Evolutionary conservation across 495 filamentous ascomycete genomes (phyloP).

Genomic region (Aspergillus cavernicola): DNA sequence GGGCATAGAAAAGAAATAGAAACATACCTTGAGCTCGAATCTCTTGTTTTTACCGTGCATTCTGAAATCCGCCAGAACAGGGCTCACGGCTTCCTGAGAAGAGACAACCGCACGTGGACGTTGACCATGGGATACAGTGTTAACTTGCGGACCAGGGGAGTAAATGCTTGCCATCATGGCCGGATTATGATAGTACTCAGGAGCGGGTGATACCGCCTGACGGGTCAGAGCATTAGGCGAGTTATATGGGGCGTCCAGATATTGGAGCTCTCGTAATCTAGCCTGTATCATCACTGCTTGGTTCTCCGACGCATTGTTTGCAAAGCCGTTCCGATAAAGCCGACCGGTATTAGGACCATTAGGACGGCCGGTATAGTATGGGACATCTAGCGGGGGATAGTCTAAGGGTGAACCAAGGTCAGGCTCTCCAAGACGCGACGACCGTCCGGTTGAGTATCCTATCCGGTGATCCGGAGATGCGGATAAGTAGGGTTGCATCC

Average conservation of each 20-base stretch:
- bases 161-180: slow-evolving; percentile 37
- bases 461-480: slow-evolving; percentile 31
- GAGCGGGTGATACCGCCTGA: slow-evolving; percentile 19
- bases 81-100: slow-evolving; percentile 62
- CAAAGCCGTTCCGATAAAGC: slow-evolving; percentile 42
- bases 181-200: slow-evolving; percentile 30
- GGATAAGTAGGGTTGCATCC: slow-evolving; percentile 18
- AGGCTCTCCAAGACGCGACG: slow-evolving; percentile 24
- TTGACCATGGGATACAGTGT: slow-evolving; percentile 33
- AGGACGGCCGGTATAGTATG: slow-evolving; percentile 51
- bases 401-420: slow-evolving; percentile 52
- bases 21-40: slow-evolving; percentile 74
- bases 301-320: slow-evolving; percentile 35
- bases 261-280: slow-evolving; percentile 45
- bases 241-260: slow-evolving; percentile 39
- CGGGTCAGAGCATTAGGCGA: slow-evolving; percentile 37
- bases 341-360: slow-evolving; percentile 43
- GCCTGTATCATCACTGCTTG: slow-evolving; percentile 43
- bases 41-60: slow-evolving; percentile 69
- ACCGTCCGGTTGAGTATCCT: slow-evolving; percentile 19
- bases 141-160: slow-evolving; percentile 25
- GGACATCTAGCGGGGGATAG: slow-evolving; percentile 54
- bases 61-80: slow-evolving; percentile 76
- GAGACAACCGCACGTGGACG: slow-evolving; percentile 63
- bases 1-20: neutral